Evolutionary conservation across 371 early-diverging fungal genomes (phyloP).

Genomic region (Mortierella sp.): DNA sequence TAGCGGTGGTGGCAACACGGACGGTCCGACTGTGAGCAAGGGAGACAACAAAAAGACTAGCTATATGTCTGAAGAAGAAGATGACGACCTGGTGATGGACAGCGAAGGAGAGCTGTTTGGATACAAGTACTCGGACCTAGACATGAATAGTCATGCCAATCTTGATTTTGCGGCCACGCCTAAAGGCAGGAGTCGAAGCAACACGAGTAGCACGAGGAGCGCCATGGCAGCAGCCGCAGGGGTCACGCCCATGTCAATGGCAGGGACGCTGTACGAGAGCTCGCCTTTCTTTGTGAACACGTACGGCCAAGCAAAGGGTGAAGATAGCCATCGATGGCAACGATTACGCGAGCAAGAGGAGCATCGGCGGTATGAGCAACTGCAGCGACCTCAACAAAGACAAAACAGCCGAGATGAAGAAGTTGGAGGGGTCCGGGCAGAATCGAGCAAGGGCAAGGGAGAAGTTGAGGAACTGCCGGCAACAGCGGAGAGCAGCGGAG

Average conservation of each 20-base stretch:
- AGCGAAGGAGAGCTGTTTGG: constrained; percentile 42
- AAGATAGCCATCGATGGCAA: background rate
- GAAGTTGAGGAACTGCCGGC: background rate
- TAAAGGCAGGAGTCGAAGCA: too few relatives aligned
- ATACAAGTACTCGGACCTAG: constrained; percentile 19
- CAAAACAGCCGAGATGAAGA: background rate
- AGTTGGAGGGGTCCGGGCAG: background rate
- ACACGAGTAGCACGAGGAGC: too few relatives aligned
- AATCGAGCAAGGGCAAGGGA: background rate
- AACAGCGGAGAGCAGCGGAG: too few relatives aligned
- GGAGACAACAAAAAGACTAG: background rate
- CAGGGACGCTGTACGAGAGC: constrained; percentile 5
- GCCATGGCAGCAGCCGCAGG: too few relatives aligned
- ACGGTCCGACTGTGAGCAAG: background rate
- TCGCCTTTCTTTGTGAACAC: constrained; percentile 4
- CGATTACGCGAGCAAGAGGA: background rate
- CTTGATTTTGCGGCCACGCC: background rate
- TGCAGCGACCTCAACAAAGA: constrained; percentile 1
- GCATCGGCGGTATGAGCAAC: constrained; percentile 8
- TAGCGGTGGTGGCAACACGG: constrained; percentile 12
- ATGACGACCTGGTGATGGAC: constrained; percentile 34
- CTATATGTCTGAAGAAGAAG: constrained; percentile 7
- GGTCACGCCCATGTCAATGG: background rate
- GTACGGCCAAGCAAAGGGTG: background rate
- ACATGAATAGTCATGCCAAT: constrained; percentile 20